Evolutionary conservation across 2,329 filamentous ascomycete genomes (phyloP).

Genomic region (Cytospora chrysosperma): DNA sequence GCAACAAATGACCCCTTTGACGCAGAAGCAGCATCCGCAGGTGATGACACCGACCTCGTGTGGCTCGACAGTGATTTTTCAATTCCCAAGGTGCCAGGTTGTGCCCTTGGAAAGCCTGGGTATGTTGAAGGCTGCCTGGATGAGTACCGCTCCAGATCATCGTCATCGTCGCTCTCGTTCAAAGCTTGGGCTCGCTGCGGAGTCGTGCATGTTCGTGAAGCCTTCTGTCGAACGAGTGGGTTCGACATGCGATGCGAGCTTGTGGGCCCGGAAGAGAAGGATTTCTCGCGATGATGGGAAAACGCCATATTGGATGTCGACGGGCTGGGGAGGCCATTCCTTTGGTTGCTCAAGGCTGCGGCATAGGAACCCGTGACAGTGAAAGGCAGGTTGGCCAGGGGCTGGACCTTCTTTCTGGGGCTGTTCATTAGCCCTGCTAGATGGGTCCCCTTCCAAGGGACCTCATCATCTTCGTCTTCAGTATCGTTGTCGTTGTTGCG

Average conservation of each 20-base stretch:
- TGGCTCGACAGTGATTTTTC: background rate
- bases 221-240: background rate
- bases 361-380: constrained; percentile 29
- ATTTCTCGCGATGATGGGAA: background rate
- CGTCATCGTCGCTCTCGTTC: background rate
- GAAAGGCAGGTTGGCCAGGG: constrained; percentile 29
- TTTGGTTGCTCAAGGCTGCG: constrained; percentile 26
- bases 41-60: background rate
- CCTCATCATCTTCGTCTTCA: constrained; percentile 32
- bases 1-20: background rate
- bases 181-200: background rate
- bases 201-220: background rate
- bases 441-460: constrained; percentile 38
- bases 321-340: background rate
- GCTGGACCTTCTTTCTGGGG: constrained; percentile 33
- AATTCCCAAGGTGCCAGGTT: background rate
- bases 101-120: background rate
- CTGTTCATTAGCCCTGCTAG: constrained; percentile 46
- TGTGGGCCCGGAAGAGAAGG: background rate
- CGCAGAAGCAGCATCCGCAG: background rate
- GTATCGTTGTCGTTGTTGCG: constrained; percentile 26
- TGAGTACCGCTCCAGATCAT: background rate
- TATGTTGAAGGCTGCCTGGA: background rate
- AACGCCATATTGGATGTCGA: background rate
- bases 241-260: background rate